These are phyloP conservation scores for Epichloe amarillans DNA, from an alignment of 2,329 filamentous ascomycete species.

Conservation along the genomic window DNA sequence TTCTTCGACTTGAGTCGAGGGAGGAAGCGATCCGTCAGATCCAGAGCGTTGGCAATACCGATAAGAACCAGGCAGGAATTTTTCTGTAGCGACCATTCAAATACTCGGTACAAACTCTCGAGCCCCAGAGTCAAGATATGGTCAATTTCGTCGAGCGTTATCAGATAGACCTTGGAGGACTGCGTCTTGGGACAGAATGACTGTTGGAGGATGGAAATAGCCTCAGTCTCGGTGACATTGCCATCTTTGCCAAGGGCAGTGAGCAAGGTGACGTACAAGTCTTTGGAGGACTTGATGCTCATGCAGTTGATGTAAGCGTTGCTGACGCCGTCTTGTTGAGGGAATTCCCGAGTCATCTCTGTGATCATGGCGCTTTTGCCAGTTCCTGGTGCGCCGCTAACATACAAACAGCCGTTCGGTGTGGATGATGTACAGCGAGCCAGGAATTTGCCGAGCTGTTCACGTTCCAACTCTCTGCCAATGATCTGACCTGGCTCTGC, in stretches of 20 bases:
- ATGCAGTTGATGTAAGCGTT: constrained; percentile 89
- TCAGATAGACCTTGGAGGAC: constrained; percentile 51
- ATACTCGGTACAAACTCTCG: constrained; percentile 83
- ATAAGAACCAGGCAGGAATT: constrained; percentile 71
- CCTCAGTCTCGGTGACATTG: constrained; percentile 51
- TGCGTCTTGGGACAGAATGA: constrained; percentile 55
- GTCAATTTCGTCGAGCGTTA: constrained; percentile 90
- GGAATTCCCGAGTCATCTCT: constrained; percentile 55
- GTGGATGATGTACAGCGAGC: constrained; percentile 44
- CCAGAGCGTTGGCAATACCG: constrained; percentile 90
- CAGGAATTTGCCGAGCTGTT: constrained; percentile 58
- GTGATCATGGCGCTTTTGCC: constrained; percentile 92
- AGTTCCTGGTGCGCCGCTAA: constrained; percentile 90
- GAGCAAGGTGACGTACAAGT: constrained; percentile 70
- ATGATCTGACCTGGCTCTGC: constrained; percentile 62
- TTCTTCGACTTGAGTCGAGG: constrained; percentile 88
- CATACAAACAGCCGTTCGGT: constrained; percentile 73
- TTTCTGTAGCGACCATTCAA: constrained; percentile 84
- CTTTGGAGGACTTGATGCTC: constrained; percentile 79
- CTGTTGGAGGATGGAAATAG: constrained; percentile 52
- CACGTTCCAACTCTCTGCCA: constrained; percentile 57
- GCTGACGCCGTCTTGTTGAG: constrained; percentile 40
- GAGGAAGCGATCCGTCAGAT: constrained; percentile 88
- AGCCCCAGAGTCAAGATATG: constrained; percentile 80
- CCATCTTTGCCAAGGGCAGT: constrained; percentile 50